Evolutionary conservation across 176 grass and related monocot genomes (phyloP).

Genomic region (Secale cereale): DNA sequence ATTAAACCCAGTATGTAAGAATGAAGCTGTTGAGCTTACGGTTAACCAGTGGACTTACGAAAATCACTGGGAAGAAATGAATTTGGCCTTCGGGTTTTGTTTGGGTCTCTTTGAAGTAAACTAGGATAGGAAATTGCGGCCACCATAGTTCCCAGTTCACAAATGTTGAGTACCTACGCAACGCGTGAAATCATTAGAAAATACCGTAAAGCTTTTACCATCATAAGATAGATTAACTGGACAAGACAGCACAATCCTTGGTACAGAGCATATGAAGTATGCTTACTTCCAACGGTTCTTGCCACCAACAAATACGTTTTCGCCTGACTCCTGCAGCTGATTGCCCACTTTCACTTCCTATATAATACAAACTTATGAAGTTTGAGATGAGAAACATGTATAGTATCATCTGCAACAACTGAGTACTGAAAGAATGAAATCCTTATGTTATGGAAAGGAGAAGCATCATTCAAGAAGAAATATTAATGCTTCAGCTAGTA

Average conservation of each 20-base stretch:
- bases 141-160: constrained; percentile 98
- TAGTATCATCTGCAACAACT: neutral
- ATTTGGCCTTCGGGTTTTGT: constrained; percentile 87
- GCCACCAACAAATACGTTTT: constrained; percentile 94
- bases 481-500: neutral
- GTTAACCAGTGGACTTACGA: constrained; percentile 43
- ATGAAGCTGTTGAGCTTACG: neutral
- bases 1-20: neutral
- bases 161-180: constrained; percentile 71
- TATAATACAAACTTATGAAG: neutral
- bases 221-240: neutral
- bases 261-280: neutral
- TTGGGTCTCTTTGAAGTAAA: constrained; percentile 96
- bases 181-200: neutral
- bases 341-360: constrained; percentile 87
- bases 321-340: constrained; percentile 69
- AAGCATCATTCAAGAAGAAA: neutral
- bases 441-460: neutral
- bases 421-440: constrained; percentile 5
- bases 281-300: constrained; percentile 94
- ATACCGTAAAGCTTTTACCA: neutral
- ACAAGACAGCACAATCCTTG: neutral
- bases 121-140: constrained; percentile 72
- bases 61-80: constrained; percentile 97
- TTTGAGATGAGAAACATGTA: neutral